Evolutionary conservation across 2,329 filamentous ascomycete genomes (phyloP).

Genomic region (Nakataea oryzae): DNA sequence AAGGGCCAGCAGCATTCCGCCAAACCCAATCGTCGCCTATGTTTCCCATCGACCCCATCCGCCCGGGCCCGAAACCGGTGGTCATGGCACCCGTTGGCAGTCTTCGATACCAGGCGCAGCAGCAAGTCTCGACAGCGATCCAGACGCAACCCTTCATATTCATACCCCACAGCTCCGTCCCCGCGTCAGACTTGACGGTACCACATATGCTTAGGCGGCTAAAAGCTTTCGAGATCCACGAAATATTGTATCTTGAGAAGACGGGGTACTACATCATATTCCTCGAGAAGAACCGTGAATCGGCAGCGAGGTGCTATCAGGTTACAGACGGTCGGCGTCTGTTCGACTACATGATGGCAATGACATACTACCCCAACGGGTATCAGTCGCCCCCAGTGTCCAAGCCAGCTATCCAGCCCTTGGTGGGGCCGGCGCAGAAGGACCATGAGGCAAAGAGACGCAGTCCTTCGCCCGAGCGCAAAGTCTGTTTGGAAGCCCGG

Average conservation of each 20-base stretch:
- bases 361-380: slow-evolving; percentile 58
- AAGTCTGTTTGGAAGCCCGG: slow-evolving; percentile 29
- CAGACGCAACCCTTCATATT: slow-evolving; percentile 76
- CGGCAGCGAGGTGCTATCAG: slow-evolving; percentile 71
- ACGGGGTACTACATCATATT: slow-evolving; percentile 92
- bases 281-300: slow-evolving; percentile 66
- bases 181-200: slow-evolving; percentile 75
- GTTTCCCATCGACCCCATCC: neutral
- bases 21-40: slow-evolving; percentile 10
- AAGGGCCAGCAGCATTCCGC: slow-evolving; percentile 60
- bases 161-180: slow-evolving; percentile 76
- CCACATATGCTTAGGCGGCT: slow-evolving; percentile 84
- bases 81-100: slow-evolving; percentile 4
- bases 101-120: neutral
- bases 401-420: neutral
- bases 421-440: neutral
- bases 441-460: slow-evolving; percentile 13
- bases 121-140: neutral
- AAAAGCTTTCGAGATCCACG: slow-evolving; percentile 70
- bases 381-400: neutral
- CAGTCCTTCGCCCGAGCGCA: slow-evolving; percentile 24
- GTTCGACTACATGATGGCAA: slow-evolving; percentile 86
- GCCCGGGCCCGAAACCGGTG: slow-evolving; percentile 9
- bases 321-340: slow-evolving; percentile 72
- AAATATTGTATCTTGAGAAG: slow-evolving; percentile 66